Percentiles rank a stretch among this genome's conserved stretches.
Conservation (phyloP, 179 eudicot genomes). For the Spergularia azorica region DNA sequence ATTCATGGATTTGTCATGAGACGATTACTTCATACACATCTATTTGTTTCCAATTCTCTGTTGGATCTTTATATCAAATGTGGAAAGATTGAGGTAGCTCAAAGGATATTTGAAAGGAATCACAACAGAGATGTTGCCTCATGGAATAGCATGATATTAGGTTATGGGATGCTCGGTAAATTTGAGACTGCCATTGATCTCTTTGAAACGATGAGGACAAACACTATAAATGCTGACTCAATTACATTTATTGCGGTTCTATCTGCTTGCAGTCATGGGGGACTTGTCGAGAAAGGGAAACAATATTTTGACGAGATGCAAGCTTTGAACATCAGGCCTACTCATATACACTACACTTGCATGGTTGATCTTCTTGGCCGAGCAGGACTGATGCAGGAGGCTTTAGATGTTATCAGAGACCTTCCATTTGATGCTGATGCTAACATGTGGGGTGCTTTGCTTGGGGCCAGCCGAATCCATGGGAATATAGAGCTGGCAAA, state of each 20-base stretch:
- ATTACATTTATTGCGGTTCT: constrained; percentile 62
- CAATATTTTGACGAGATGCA: constrained; percentile 48
- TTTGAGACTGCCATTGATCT: constrained; percentile 47
- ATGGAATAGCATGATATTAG: constrained; percentile 71
- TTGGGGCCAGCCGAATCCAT: constrained; percentile 57
- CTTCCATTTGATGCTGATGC: constrained; percentile 49
- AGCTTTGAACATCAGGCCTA: constrained; percentile 31
- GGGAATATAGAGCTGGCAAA: constrained; percentile 54
- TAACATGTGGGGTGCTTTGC: constrained; percentile 60
- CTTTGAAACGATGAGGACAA: constrained; percentile 58
- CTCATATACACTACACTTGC: constrained; percentile 58
- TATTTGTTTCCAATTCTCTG: constrained; percentile 55
- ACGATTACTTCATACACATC: constrained; percentile 41
- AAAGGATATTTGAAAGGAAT: constrained; percentile 46
- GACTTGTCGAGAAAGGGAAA: constrained; percentile 52
- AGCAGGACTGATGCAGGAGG: constrained; percentile 59
- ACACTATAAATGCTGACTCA: constrained; percentile 41
- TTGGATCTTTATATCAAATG: constrained; percentile 68
- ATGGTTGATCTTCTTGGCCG: constrained; percentile 79
- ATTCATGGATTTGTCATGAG: constrained; percentile 54
- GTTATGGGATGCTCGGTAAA: constrained; percentile 62
- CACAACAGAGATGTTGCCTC: constrained; percentile 54
- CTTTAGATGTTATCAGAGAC: constrained; percentile 39
- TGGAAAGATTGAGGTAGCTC: constrained; percentile 52
- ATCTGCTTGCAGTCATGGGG: constrained; percentile 72